phyloP scores from a whole-genome alignment of 2,329 filamentous ascomycete species.

The Fusarium newnesense region DNA sequence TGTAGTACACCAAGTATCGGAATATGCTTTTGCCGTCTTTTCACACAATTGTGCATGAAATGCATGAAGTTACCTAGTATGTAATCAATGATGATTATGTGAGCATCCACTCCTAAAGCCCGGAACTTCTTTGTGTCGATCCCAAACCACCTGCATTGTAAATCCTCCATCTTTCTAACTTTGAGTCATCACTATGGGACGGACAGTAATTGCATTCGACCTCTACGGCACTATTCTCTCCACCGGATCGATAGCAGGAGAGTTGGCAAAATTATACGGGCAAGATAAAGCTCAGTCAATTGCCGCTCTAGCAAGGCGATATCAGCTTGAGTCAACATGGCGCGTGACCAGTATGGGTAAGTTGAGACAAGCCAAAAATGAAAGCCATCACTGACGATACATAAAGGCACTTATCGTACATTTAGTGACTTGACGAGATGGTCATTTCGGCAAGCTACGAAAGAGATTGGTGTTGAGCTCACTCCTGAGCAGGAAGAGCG shows the following conservation, averaged over 20 bases:
- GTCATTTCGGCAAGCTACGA: constrained; percentile 71
- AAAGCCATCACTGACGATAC: background rate
- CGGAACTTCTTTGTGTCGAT: background rate
- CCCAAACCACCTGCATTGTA: background rate
- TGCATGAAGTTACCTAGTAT: background rate
- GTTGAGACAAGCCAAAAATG: constrained; percentile 14
- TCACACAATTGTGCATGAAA: background rate
- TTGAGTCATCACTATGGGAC: constrained; percentile 28
- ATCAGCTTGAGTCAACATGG: constrained; percentile 84
- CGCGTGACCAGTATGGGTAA: constrained; percentile 79
- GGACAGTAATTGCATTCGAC: constrained; percentile 74
- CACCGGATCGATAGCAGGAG: constrained; percentile 72
- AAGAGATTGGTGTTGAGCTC: constrained; percentile 64
- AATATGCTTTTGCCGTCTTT: background rate
- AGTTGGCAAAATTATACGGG: constrained; percentile 67
- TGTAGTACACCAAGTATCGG: background rate
- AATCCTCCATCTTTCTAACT: background rate
- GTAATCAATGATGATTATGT: background rate
- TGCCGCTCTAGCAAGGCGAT: constrained; percentile 71
- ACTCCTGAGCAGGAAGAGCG: constrained; percentile 53
- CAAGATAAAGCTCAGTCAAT: constrained; percentile 66
- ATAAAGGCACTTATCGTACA: constrained; percentile 56
- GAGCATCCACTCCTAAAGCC: background rate
- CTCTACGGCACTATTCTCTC: constrained; percentile 80
- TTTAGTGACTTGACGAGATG: constrained; percentile 72